Base-by-base conservation (phyloP, 805 yeast genomes). In the Candida nemodendra region DNA sequence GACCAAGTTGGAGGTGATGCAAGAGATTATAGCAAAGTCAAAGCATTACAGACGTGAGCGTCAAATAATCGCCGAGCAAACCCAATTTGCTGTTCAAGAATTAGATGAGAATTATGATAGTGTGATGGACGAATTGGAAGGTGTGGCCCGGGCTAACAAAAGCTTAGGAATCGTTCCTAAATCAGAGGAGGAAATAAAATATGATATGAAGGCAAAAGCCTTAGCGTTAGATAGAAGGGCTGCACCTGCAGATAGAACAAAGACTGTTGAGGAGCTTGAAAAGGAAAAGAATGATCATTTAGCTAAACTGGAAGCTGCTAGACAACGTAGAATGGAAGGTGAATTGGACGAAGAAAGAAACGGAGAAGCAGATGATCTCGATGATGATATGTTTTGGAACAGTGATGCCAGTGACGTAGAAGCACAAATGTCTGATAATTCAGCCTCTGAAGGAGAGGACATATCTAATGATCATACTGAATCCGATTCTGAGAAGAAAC, bases 1-100 rank as follows among this genome's bases (percentile, higher is more conserved):
- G 62, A 78, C 87, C 14, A 85, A 85, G 54, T 83, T 84, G 26
- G 95, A 85, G 60, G 91, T 85, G 26, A 85, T 85, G 95, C 76
- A 81, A 48, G 95, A 85, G 57, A 76, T 85, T 32, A 85, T 85
- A 41, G 88, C 93, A 25, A 85, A 85, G 61, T 82, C 93, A 13
- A 85, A 85, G 53, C 80, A 74, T 51, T 76, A 84, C 61, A 84
- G 82, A 53, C 81, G 80, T 24, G 85, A 84, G 59, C 77, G 93
- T 59, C 91, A 85, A 61, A 64, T 71, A 54, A 69, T 75, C 37
- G 81, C 82, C 49, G 78, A 74, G 39, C 68, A 74, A 53, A 64
- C 76, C 11, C 81, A 78, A 54, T 79, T 74, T 35, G 70, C 78
- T 22, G 79, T 85, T 36, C 68, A 68, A 52, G 84, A 79, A 46